Conservation (phyloP, 2,329 filamentous ascomycete species). For the Aureobasidium pullulans region DNA sequence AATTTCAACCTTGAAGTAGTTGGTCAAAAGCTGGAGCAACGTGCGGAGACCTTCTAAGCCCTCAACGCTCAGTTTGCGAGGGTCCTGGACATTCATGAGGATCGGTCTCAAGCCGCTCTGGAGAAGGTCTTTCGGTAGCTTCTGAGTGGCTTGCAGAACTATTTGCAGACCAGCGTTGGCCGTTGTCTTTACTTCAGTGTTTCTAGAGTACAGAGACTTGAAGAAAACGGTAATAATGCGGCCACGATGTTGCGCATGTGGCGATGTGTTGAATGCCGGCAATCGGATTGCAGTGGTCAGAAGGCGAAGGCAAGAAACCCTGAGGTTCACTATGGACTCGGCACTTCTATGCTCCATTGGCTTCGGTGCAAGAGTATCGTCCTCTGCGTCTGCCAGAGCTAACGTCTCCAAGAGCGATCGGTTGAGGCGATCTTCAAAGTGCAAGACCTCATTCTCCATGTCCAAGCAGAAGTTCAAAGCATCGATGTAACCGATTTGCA, state of each 20-base stretch:
- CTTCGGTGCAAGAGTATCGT: conserved; percentile 87
- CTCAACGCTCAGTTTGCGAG: conserved; percentile 79
- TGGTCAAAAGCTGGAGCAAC: conserved; percentile 83
- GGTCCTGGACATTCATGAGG: conserved; percentile 91
- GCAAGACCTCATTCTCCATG: conserved; percentile 79
- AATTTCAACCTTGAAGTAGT: conserved; percentile 99
- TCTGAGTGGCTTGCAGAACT: conserved; percentile 80
- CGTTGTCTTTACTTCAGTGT: conserved; percentile 83
- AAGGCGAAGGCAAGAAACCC: conserved; percentile 88
- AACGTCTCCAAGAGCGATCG: conserved; percentile 88
- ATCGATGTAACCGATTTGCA: conserved; percentile 97
- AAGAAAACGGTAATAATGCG: conserved; percentile 91
- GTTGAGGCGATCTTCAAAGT: conserved; percentile 86
- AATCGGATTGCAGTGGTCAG: conserved; percentile 90
- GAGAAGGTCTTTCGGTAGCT: conserved; percentile 88
- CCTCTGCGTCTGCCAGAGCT: conserved; percentile 86
- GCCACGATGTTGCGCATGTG: conserved; percentile 49
- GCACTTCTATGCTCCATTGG: conserved; percentile 92
- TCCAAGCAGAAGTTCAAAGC: conserved; percentile 93
- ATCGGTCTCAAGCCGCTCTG: conserved; percentile 92
- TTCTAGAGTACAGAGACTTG: conserved; percentile 91
- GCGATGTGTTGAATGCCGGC: conserved; percentile 77
- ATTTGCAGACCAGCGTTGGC: conserved; percentile 85
- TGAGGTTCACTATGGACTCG: conserved; percentile 81
- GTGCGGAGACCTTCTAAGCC: conserved; percentile 87